Evolutionary conservation across 768 basidiomycete genomes (phyloP), one percentile per base, ranked within the genome.

Genomic region (Trametes cubensis): DNA sequence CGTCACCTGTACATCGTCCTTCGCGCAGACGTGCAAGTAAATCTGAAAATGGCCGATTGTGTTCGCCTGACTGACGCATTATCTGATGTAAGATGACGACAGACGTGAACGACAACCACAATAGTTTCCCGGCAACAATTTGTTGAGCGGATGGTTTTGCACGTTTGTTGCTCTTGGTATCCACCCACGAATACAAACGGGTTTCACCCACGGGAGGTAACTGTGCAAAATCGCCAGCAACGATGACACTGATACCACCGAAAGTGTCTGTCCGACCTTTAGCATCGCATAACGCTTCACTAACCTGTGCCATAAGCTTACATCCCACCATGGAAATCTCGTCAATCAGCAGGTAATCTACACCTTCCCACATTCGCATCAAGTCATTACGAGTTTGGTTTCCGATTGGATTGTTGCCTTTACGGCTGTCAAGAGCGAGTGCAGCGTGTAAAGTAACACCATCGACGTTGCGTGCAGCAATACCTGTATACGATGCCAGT

Each of bases 161-260:
- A n/a, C n/a, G n/a, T n/a, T n/a, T n/a, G n/a, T n/a, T n/a, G n/a
- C n/a, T n/a, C n/a, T n/a, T n/a, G 34, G 0, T 62, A 62, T 61
- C 81, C 78, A 0, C 80, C 79, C 0, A 77, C 76, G 57, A 79
- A 78, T 1, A 81, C 77, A 1, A 80, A 60, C 47, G 76, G 80
- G 0, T 80, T 68, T 46, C 45, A 21, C 3, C 2, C 10, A 46
- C 45, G 10, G 45, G 45, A 11, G 45, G 45, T 5, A 46, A 21
- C 18, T 46, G 45, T 10, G 45, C 45, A n/a, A 46, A 46, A 10
- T 46, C 45, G n/a, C 45, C 45, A 11, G 45, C 45, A 2, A 46
- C 4, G 23, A 46, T 46, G 2, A 46, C 10, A 21, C 23, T 46
- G 4, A 46, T 2, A 8, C 45, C 45, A 11, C 45, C 18, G n/a